A percentile compares a stretch with the other conserved stretches of the same genome.
These are phyloP conservation scores for Botrytis fabae DNA, from an alignment of 2,329 filamentous ascomycete species.

Conservation along the genomic window DNA sequence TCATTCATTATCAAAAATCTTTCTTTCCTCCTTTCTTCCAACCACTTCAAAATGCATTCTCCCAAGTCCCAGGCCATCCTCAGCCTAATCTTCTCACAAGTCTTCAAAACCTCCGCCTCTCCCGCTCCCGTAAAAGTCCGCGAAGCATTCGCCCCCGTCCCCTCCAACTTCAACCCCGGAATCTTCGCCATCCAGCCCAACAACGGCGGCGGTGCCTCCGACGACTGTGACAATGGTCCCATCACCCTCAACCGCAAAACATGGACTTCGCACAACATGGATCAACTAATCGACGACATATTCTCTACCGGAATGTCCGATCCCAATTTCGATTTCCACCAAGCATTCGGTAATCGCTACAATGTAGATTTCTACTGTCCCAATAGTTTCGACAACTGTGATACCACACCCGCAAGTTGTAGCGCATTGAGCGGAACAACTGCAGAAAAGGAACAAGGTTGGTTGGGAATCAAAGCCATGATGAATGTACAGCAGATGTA, in stretches of 20 bases:
- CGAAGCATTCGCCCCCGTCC: neutral
- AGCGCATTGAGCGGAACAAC: neutral
- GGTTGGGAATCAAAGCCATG: neutral
- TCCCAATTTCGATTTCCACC: neutral
- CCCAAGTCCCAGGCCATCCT: neutral
- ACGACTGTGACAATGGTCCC: neutral
- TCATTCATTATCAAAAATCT: neutral
- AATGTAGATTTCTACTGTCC: slow-evolving; percentile 2
- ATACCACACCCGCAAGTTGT: neutral
- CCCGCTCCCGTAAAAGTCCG: neutral
- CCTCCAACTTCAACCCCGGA: neutral
- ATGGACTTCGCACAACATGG: neutral
- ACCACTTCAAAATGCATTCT: neutral
- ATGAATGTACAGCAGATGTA: slow-evolving; percentile 10
- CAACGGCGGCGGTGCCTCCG: neutral
- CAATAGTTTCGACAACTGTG: neutral
- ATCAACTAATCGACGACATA: neutral
- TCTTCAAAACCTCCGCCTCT: neutral
- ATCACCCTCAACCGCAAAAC: neutral
- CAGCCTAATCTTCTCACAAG: neutral
- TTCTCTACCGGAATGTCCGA: neutral
- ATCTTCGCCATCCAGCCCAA: neutral
- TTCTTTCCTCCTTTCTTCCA: neutral
- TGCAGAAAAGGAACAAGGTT: neutral
- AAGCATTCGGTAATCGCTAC: neutral